phyloP scores from a whole-genome alignment of 495 filamentous ascomycete genomes.

The Cetradonia linearis region DNA sequence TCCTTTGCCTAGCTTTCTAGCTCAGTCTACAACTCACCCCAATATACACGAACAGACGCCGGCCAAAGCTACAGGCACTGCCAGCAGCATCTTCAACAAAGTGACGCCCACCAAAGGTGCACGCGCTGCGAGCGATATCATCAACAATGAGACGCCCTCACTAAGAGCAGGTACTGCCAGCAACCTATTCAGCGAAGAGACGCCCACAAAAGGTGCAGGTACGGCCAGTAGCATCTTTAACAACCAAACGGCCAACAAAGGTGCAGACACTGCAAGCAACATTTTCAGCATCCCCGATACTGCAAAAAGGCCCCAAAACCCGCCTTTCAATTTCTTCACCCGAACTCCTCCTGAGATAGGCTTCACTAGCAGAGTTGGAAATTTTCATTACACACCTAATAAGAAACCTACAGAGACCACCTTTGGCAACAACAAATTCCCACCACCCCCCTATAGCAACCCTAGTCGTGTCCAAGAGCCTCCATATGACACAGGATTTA shows the following conservation, averaged over 20 bases:
- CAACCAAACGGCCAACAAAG: too few relatives aligned
- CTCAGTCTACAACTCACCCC: background rate
- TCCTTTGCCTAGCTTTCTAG: background rate
- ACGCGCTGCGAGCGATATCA: too few relatives aligned
- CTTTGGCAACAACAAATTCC: too few relatives aligned
- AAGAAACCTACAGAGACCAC: too few relatives aligned
- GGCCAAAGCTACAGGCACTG: background rate
- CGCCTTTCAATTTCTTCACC: too few relatives aligned
- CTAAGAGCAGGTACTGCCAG: background rate
- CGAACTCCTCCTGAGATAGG: background rate
- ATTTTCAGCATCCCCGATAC: background rate
- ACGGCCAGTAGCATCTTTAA: too few relatives aligned
- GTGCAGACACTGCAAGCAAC: background rate
- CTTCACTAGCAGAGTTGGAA: background rate
- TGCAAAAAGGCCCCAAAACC: background rate
- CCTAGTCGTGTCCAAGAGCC: too few relatives aligned
- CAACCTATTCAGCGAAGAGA: background rate
- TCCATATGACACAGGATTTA: too few relatives aligned
- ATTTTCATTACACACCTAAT: background rate
- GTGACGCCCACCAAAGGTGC: background rate
- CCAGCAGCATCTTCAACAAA: background rate
- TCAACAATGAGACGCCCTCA: background rate
- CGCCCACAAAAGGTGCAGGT: too few relatives aligned
- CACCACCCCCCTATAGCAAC: too few relatives aligned
- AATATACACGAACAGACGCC: background rate